Evolutionary conservation across 306 rosid species (phyloP).

Genomic region (Fagus crenata): DNA sequence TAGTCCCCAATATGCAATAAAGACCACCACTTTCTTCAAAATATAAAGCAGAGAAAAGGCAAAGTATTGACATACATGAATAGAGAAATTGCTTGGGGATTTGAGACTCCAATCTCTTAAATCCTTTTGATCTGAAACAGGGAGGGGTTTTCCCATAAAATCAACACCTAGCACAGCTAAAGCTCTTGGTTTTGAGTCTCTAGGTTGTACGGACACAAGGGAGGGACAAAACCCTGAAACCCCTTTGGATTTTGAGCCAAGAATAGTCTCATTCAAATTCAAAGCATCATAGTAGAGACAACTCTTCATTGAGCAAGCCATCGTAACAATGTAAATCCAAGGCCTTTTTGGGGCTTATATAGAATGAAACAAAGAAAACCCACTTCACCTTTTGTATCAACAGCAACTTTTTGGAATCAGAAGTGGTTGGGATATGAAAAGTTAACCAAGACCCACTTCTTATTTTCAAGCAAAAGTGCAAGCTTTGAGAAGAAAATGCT

Average conservation of each 20-base stretch:
- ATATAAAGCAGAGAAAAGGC: not conserved
- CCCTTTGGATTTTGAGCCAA: conserved; percentile 35
- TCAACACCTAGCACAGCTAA: conserved; percentile 34
- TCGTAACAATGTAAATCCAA: not conserved
- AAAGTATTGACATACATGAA: conserved; percentile 42
- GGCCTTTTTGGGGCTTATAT: not conserved
- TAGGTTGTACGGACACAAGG: conserved; percentile 8
- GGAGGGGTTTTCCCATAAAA: conserved; percentile 44
- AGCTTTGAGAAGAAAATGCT: conserved; percentile 5
- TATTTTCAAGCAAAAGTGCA: conserved; percentile 20
- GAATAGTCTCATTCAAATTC: conserved; percentile 36
- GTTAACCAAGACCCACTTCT: not conserved
- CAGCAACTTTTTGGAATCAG: conserved; percentile 1
- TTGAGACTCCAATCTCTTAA: conserved; percentile 31
- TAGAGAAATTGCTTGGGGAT: conserved; percentile 28
- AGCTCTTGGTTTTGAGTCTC: conserved; percentile 29
- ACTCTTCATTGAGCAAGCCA: no score
- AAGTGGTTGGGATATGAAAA: not conserved
- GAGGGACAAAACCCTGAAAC: conserved; percentile 35
- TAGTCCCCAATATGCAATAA: not conserved
- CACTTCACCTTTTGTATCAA: conserved; percentile 14
- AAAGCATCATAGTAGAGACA: conserved; percentile 29
- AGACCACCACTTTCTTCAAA: not conserved
- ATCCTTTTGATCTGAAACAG: conserved; percentile 37
- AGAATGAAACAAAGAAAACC: conserved; percentile 31